These are phyloP conservation scores for Rugonectria rugulosa DNA, from an alignment of 2,329 filamentous ascomycete species.

Conservation along the genomic window DNA sequence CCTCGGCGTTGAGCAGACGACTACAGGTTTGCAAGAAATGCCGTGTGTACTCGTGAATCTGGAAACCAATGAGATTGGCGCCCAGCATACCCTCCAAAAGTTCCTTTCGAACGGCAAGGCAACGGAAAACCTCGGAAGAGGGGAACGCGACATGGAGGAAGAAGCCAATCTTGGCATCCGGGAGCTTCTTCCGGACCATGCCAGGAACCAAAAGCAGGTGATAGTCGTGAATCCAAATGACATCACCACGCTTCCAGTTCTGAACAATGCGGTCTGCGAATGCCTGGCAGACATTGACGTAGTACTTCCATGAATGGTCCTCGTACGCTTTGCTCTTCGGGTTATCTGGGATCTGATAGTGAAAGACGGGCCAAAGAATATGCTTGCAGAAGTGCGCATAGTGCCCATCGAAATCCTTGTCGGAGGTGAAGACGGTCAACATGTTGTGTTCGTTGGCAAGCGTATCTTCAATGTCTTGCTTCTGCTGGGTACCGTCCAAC, in stretches of 20 bases:
- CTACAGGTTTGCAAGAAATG: constrained; percentile 98
- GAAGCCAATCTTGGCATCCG: constrained; percentile 94
- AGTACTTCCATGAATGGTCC: constrained; percentile 96
- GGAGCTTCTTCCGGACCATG: constrained; percentile 89
- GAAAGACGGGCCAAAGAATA: constrained; percentile 96
- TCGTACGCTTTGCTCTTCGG: constrained; percentile 98
- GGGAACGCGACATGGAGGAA: constrained; percentile 96
- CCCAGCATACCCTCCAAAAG: constrained; percentile 92
- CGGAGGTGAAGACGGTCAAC: constrained; percentile 83
- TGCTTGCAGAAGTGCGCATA: constrained; percentile 98
- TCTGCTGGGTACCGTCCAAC: constrained; percentile 75
- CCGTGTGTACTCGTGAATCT: constrained; percentile 90
- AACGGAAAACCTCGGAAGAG: constrained; percentile 94
- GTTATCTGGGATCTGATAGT: constrained; percentile 97
- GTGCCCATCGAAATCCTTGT: constrained; percentile 93
- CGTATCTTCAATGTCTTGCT: constrained; percentile 82
- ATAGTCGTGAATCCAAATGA: constrained; percentile 96
- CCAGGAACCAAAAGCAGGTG: constrained; percentile 87
- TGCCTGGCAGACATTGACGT: constrained; percentile 89
- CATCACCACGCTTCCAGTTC: constrained; percentile 92
- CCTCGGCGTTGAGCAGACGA: constrained; percentile 87
- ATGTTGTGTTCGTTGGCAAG: constrained; percentile 84
- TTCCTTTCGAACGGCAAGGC: constrained; percentile 84
- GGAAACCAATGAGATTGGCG: constrained; percentile 91
- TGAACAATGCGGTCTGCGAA: constrained; percentile 91